These are phyloP conservation scores for Penicillium argentinense DNA, from an alignment of 495 filamentous ascomycete genomes.

Conservation along the genomic window DNA sequence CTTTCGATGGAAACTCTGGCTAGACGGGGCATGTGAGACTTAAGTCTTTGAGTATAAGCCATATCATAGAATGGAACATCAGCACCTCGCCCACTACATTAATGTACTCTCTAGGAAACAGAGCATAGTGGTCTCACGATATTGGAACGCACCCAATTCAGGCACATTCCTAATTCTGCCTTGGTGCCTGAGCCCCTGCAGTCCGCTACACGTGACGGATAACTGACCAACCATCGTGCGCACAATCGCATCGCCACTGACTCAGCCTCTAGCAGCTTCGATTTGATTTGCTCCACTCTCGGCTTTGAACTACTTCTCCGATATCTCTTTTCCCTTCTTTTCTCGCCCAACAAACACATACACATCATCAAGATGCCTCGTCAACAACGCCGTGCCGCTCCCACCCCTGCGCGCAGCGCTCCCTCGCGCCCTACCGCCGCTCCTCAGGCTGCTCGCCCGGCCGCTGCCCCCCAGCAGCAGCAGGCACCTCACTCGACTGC, in stretches of 20 bases:
- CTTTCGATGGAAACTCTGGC: no score
- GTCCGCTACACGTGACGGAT: constrained; percentile 1
- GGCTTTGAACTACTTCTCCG: constrained; percentile 14
- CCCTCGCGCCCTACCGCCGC: constrained; percentile 68
- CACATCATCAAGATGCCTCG: constrained; percentile 66
- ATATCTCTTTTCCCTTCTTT: constrained; percentile 4
- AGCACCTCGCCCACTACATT: no score
- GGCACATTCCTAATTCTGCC: neutral
- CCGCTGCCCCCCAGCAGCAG: constrained; percentile 53
- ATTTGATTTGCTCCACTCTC: constrained; percentile 15
- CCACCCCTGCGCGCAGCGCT: constrained; percentile 56
- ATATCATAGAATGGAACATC: no score
- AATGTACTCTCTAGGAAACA: no score
- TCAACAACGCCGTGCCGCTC: constrained; percentile 64
- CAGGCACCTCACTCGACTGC: constrained; percentile 62
- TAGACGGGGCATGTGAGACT: no score
- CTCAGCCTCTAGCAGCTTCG: constrained; percentile 16
- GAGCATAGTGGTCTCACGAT: no score
- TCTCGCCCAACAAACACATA: constrained; percentile 11
- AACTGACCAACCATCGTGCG: no score
- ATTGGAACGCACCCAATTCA: no score
- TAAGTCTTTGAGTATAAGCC: no score
- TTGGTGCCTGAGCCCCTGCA: neutral
- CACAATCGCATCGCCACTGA: constrained; percentile 8
- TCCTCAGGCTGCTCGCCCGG: constrained; percentile 56